Evolutionary conservation across 129 eudicot genomes (phyloP), one percentile per base, ranked within the genome.

Genomic region (Logfia minima): DNA sequence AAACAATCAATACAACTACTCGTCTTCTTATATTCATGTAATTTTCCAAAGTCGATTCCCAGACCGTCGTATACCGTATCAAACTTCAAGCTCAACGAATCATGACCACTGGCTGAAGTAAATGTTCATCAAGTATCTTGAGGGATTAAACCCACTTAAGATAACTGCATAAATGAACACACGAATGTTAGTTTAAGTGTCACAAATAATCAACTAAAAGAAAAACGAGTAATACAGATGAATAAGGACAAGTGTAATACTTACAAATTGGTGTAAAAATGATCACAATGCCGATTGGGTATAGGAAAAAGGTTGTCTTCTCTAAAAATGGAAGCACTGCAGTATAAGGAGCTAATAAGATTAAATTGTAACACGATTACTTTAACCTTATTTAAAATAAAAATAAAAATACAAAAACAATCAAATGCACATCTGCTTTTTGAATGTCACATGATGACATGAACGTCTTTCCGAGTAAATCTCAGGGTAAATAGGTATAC

Each of bases 281-380:
- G 59, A 94, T 85, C 48, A 89, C 89, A 61, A 94, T 29, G 76
- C 99, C 99, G n/a, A 94, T 94, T 41, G 99, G 99, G 85, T 91
- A 94, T 70, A 94, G 80, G 82, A 94, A 94, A 82, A 94, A 86
- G 71, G 99, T 89, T 41, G 99, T 94, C 85, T 87, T 89, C 86
- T 91, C 99, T 83, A 94, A 72, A 83, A 94, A 94, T 17, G 99
- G 99, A 70, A 94, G 87, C 74, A 94, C 99, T 94, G 96, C 90
- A 91, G 2, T 71, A 79, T 17, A 79, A 2, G 51, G 21, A n/a
- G 41, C 23, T 66, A 55, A 19, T 43, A 45, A 41, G 53, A 35
- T 55, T 67, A 9, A 35, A 55, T 17, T 21, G 16, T 32, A 51
- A 48, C 53, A 26, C 51, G 37, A 8, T 62, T 75, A 23, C 48